These are phyloP conservation scores for Schizonepeta tenuifolia DNA, from an alignment of 257 asterid species.

Conservation along the genomic window DNA sequence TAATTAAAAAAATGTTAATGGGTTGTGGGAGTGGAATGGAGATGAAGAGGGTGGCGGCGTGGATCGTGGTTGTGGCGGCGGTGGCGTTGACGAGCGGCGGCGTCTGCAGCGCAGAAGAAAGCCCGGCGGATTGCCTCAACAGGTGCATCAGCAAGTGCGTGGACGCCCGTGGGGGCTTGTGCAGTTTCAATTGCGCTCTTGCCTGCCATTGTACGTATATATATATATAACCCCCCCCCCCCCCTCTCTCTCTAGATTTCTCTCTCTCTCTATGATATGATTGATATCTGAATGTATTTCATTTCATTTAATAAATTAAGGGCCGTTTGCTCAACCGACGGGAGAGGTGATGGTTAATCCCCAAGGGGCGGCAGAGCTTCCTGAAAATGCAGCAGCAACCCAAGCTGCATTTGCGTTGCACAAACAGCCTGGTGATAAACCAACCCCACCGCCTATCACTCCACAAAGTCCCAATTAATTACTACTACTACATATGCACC, in stretches of 20 bases:
- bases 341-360: not conserved
- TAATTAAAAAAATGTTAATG: not conserved
- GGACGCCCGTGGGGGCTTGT: not conserved
- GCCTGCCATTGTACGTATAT: not conserved
- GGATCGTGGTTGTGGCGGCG: not conserved
- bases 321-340: not conserved
- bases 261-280: not conserved
- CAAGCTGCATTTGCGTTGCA: not conserved
- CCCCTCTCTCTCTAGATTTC: not conserved
- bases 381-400: no score
- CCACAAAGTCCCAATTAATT: no score
- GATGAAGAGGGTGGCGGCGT: not conserved
- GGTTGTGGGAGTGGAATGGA: not conserved
- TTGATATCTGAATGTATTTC: no score
- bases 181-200: not conserved
- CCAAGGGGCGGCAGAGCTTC: not conserved
- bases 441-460: no score
- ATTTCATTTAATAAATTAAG: not conserved
- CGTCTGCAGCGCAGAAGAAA: not conserved
- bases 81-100: not conserved
- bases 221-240: no score
- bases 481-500: no score
- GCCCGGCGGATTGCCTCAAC: not conserved
- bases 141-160: not conserved
- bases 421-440: not conserved